Base-by-base conservation (phyloP, 208 protist genomes). In the Crithidia sp. region DNA sequence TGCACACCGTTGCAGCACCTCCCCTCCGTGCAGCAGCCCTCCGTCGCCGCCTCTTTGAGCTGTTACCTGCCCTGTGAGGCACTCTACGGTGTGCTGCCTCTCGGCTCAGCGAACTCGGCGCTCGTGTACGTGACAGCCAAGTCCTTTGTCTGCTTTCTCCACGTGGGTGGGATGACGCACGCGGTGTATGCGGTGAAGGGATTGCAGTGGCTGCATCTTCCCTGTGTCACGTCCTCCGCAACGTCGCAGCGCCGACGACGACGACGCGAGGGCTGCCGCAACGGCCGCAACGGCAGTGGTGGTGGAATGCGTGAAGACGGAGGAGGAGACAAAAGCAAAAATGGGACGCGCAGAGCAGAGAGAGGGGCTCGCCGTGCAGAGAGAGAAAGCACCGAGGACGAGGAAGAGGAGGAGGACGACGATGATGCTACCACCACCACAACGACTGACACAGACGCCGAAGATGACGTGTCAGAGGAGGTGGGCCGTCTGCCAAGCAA, bases 11-110 rank as follows among this genome's bases (percentile, higher is more conserved):
- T 73, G 7, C 56, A 64, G 40, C 70, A 72, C 9, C 49, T 67
- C 5, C 67, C 61, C 47, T 61, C 60, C 4, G 44, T 81, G 9
- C 68, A 81, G 58, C 68, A 74, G 47, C 68, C 53, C 8, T 72
- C 60, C 5, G 57, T 67, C 16, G 49, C 71, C 4, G 72, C 70
- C 9, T 58, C 67, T 0, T 40, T 76, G 49, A 82, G 62, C 52
- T 53, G 53, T 10, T 75, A 73, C 40, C 54, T 85, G 57, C 59
- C 69, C 28, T 93, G 85, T 59, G 82, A 81, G 49, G 88, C 86
- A 6, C 56, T 95, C 40, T 95, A 92, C 77, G 90, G 90, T 40
- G 86, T 93, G 5, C 66, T 93, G n/a, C 76, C 77, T 2, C 47
- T 95, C 39, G 85, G 87, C 43, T 36, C 58, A 39, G 44, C 13